Conservation (phyloP, 257 asterid species). For the Henckelia pumila region DNA sequence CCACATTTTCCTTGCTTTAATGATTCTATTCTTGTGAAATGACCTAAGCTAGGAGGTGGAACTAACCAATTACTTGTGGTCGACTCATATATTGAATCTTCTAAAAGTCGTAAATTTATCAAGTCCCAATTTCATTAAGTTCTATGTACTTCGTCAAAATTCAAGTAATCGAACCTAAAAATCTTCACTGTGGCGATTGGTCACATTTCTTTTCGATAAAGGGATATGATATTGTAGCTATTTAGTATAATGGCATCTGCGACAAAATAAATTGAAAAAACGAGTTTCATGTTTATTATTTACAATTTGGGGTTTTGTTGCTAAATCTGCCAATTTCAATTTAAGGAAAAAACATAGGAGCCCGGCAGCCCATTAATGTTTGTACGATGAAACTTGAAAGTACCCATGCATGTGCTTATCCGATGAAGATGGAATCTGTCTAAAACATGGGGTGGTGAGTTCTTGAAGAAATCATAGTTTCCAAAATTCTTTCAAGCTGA, state of each 20-base stretch:
- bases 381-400: neutral
- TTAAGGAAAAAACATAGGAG: neutral
- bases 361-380: neutral
- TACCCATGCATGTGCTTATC: neutral
- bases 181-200: neutral
- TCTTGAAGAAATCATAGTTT: neutral
- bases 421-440: neutral
- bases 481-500: neutral
- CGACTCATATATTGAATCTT: neutral
- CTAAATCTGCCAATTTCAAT: neutral
- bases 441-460: neutral
- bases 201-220: too few species aligned
- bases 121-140: neutral
- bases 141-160: neutral
- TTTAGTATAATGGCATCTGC: too few species aligned
- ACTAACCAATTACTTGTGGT: neutral
- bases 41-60: constrained; percentile 8
- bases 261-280: too few species aligned
- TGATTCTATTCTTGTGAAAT: constrained; percentile 32
- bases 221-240: neutral
- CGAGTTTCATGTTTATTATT: neutral
- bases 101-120: too few species aligned
- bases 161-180: too few species aligned
- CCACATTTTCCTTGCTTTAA: constrained; percentile 31
- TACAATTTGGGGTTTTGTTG: neutral